Evolutionary conservation across 345 rosid species (phyloP), one percentile per base, ranked within the genome.

Genomic region (Chamaenerion angustifolium): DNA sequence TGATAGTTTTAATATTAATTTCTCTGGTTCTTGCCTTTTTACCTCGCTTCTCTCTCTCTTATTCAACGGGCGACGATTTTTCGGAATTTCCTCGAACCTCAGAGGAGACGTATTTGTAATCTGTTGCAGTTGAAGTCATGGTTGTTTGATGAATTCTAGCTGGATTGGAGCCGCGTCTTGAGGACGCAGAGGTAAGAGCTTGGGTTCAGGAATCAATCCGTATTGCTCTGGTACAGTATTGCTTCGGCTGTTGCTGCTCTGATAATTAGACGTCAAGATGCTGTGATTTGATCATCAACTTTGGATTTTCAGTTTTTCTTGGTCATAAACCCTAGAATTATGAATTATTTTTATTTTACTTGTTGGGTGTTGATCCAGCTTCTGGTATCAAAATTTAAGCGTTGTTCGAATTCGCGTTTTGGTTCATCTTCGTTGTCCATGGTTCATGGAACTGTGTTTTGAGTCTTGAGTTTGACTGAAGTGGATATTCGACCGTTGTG

Each of bases 31-130:
- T 42, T 44, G 47, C 47, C 53, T 1, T 49, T 12, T 49, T 16
- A 5, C 12, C 23, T 54, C 15, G 13, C 8, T n/a, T 37, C 61
- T 45, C n/a, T 45, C 52, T 55, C 37, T 18, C n/a, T 54, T 52
- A 67, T 79, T 83, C 86, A 83, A 81, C 94, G 90, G 94, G 90
- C 83, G 77, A 74, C 71, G 78, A 59, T 71, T 75, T 75, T 76
- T 67, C 77, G 83, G 74, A 80, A 68, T 47, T 16, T 41, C 48
- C 42, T 64, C 50, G 51, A n/a, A 46, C 44, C 18, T 31, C 51
- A 50, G 59, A 55, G 43, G 47, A 18, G 51, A 56, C 60, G 37
- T 41, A 65, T 45, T 43, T 35, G 25, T 46, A 56, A 40, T 2
- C 49, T 49, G 53, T 49, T 49, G 41, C 7, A 8, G 14, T 3